Conservation (phyloP, 305 asterid species). For the Solanum aculeatissimum region DNA sequence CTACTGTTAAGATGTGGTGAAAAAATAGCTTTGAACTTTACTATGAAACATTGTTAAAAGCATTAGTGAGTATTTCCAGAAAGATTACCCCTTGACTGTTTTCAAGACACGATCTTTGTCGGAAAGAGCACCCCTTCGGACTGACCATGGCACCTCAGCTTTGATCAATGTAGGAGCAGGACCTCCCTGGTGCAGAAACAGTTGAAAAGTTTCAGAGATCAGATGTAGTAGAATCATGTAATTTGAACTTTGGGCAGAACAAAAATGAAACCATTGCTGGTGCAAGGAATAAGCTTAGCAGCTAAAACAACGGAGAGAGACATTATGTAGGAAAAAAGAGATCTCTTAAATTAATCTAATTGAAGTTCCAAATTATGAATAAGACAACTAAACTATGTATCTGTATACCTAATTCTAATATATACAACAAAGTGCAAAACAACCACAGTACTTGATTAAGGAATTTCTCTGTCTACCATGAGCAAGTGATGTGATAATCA, state of each 20-base stretch:
- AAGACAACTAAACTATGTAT: not conserved
- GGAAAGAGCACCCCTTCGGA: slow-evolving; percentile 59
- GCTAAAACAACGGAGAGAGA: not conserved
- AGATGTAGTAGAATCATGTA: not conserved
- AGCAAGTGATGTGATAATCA: not conserved
- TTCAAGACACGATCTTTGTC: slow-evolving; percentile 73
- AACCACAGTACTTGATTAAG: not conserved
- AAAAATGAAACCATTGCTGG: not conserved
- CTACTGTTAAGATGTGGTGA: not conserved
- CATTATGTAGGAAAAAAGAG: not conserved
- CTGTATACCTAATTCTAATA: not conserved
- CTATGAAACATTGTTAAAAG: not conserved
- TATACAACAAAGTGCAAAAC: not conserved
- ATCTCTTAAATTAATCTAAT: not conserved
- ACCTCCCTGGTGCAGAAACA: slow-evolving; percentile 25
- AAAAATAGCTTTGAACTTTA: not conserved
- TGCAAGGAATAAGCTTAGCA: not conserved
- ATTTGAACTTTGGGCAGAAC: not conserved
- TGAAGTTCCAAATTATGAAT: not conserved
- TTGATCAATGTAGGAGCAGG: slow-evolving; percentile 35
- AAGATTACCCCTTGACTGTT: slow-evolving; percentile 78
- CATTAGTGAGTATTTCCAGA: not conserved
- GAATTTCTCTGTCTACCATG: not conserved
- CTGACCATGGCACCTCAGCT: slow-evolving; percentile 88
- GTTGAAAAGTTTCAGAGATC: not conserved